These are phyloP conservation scores for Blastobotrys aristatus DNA, from an alignment of 1,139 yeast genomes.

Conservation along the genomic window DNA sequence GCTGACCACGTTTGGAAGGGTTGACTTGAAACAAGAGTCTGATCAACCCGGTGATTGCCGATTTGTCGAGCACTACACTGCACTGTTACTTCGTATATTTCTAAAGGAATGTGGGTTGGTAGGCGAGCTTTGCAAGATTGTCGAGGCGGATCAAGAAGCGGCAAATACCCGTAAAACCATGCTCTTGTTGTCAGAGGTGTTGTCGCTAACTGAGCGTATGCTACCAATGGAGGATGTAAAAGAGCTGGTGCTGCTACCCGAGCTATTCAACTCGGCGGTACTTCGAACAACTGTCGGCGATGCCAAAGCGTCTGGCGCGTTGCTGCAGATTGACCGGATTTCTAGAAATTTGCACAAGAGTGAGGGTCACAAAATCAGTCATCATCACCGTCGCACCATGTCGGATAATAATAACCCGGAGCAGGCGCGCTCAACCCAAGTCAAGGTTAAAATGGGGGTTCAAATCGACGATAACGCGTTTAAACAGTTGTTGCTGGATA, in stretches of 20 bases:
- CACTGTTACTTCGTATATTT: constrained; percentile 51
- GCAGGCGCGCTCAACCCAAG: constrained; percentile 25
- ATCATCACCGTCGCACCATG: not conserved
- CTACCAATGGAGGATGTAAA: constrained; percentile 42
- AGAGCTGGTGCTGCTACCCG: constrained; percentile 31
- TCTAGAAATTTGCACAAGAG: constrained; percentile 40
- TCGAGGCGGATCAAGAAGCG: constrained; percentile 46
- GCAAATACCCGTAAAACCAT: constrained; percentile 56
- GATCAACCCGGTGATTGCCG: constrained; percentile 16
- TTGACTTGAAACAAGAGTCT: constrained; percentile 19
- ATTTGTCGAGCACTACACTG: constrained; percentile 52
- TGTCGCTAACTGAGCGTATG: constrained; percentile 49
- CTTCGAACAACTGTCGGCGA: constrained; percentile 15
- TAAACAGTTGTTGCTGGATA: constrained; percentile 58
- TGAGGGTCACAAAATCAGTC: not conserved
- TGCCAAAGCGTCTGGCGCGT: constrained; percentile 30
- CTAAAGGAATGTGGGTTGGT: constrained; percentile 50
- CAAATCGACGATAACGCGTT: constrained; percentile 68
- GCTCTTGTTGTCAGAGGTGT: constrained; percentile 56
- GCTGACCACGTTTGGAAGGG: constrained; percentile 30
- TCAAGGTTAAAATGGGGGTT: constrained; percentile 45
- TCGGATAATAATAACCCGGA: not conserved
- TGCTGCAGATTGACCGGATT: constrained; percentile 45
- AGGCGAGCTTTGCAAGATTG: constrained; percentile 43
- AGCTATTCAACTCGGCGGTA: constrained; percentile 32